Conservation (phyloP, 2,329 filamentous ascomycete genomes). For the Cercospora zeae-maydis region DNA sequence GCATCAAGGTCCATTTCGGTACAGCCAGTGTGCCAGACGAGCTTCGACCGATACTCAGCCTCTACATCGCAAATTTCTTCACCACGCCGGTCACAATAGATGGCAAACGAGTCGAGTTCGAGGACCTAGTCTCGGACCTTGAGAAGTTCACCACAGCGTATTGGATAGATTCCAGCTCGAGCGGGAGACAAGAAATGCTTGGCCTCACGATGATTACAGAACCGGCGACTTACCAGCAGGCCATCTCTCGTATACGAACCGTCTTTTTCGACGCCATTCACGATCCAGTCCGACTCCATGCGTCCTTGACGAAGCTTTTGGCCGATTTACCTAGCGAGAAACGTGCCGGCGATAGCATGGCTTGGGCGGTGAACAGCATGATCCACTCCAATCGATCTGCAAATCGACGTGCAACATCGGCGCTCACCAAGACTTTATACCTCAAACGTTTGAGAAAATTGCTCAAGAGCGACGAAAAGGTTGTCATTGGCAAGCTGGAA, state of each 20-base stretch:
- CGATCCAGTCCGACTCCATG: conserved; percentile 63
- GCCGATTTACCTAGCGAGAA: conserved; percentile 91
- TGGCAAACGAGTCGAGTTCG: conserved; percentile 76
- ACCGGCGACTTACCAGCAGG: conserved; percentile 76
- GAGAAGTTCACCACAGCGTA: conserved; percentile 91
- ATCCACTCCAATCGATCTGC: conserved; percentile 76
- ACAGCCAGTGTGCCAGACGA: conserved; percentile 74
- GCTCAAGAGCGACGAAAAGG: conserved; percentile 69
- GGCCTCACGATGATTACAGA: conserved; percentile 82
- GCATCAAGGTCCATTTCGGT: conserved; percentile 75
- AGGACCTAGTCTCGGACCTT: conserved; percentile 85
- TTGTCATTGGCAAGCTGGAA: conserved; percentile 74
- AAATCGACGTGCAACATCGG: conserved; percentile 71
- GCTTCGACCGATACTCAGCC: conserved; percentile 74
- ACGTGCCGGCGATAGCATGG: conserved; percentile 71
- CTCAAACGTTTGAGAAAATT: conserved; percentile 80
- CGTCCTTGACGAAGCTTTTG: conserved; percentile 72
- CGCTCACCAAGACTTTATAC: conserved; percentile 82
- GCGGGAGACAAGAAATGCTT: conserved; percentile 74
- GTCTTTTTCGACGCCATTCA: conserved; percentile 88
- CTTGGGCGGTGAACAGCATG: conserved; percentile 63
- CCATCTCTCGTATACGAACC: conserved; percentile 78
- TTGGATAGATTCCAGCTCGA: conserved; percentile 63
- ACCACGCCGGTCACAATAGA: conserved; percentile 78
- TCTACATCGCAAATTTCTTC: conserved; percentile 93